Evolutionary conservation across 768 basidiomycete species (phyloP), one percentile per base, ranked within the genome.

Genomic region (Collybia mongolica): DNA sequence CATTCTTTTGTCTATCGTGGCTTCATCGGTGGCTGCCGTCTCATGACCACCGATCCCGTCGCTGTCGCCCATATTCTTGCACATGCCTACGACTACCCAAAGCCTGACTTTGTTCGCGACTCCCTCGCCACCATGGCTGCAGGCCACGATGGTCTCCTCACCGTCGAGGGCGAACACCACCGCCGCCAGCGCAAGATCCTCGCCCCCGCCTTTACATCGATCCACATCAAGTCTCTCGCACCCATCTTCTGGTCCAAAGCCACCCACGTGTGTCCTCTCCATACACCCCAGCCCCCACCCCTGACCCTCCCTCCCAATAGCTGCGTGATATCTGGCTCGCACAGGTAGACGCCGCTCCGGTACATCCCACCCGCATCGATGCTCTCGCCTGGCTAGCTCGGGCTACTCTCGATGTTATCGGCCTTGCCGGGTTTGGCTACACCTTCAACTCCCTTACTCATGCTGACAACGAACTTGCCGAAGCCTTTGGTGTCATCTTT

Each of bases 391-490:
- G 78, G 76, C 69, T 88, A 2, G 74, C 72, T 5, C 77, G 79
- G 22, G 76, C 82, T 4, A 85, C 83, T 2, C 67, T 88, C 14
- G 87, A 88, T 52, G 76, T 83, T 46, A 86, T 90, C 42, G 84
- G 84, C 7, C 66, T 82, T 39, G 81, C 89, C 5, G 84, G 83
- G 74, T 88, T 86, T 58, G 80, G 77, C 32, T 86, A 87, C 62
- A 58, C 67, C 19, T 83, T 86, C 66, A 67, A 80, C 46, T 70
- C 84, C 7, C 74, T 86, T n/a, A 45, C 58, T 14, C 61, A 75
- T 23, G 67, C 71, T 43, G 69, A 67, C 46, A 75, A 78, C 60
- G 76, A 82, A 59, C 76, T 84, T 15, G 75, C 83, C n/a, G 57
- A 66, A 23, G 80, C 81, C 2, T 84, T 83, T 57, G 63, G 66